Conservation (phyloP, 176 grass and related monocot species). For the Cenchrus purpureus region DNA sequence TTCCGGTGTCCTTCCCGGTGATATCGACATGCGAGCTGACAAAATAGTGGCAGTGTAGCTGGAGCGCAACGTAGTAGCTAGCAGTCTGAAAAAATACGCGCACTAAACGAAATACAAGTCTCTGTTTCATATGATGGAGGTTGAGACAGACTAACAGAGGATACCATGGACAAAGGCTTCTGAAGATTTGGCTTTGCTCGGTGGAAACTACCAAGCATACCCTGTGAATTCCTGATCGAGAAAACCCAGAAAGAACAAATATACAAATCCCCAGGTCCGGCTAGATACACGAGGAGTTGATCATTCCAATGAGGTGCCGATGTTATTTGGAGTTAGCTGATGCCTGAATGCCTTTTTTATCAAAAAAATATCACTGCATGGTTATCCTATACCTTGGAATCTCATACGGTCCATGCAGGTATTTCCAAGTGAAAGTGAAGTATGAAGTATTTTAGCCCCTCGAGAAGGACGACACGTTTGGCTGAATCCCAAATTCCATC, state of each 20-base stretch:
- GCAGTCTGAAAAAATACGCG: neutral
- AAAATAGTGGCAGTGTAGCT: neutral
- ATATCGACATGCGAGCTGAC: neutral
- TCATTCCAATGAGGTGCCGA: neutral
- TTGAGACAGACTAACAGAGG: neutral
- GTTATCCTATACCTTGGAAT: constrained; percentile 4
- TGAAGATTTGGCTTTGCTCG: neutral
- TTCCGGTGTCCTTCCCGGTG: neutral
- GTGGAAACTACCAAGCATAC: neutral
- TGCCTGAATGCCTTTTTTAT: no score
- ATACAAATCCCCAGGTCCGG: neutral
- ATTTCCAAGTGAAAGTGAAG: constrained; percentile 17
- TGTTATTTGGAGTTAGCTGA: neutral
- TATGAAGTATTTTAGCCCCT: neutral
- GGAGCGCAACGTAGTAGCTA: neutral
- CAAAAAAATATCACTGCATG: neutral
- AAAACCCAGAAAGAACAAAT: neutral
- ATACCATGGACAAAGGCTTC: neutral
- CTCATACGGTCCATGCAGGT: constrained; percentile 17
- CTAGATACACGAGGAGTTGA: neutral
- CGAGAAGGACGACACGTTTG: neutral
- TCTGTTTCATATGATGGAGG: neutral
- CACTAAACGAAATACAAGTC: neutral
- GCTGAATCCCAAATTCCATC: neutral
- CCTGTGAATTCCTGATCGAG: neutral